Percentiles rank a stretch among this genome's conserved stretches.
phyloP scores from a whole-genome alignment of 495 filamentous ascomycete genomes.

The Aspergillus steynii region DNA sequence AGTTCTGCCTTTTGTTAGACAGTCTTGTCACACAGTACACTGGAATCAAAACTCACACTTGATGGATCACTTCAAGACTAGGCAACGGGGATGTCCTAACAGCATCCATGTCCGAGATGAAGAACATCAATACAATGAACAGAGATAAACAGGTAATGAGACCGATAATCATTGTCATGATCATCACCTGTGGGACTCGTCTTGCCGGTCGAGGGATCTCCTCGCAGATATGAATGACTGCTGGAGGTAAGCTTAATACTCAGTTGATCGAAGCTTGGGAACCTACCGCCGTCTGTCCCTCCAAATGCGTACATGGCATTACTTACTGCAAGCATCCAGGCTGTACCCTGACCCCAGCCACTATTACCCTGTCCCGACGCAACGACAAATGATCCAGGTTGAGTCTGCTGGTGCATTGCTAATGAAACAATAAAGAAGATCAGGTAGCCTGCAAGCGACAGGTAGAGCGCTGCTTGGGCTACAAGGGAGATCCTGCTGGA shows the following conservation, averaged over 20 bases:
- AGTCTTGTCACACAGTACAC: background rate
- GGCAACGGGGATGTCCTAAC: conserved; percentile 24
- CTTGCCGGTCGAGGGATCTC: conserved; percentile 33
- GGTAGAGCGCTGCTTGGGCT: conserved; percentile 17
- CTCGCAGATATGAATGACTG: conserved; percentile 26
- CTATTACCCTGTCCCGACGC: conserved; percentile 22
- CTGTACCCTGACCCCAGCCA: conserved; percentile 35
- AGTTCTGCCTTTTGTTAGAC: background rate
- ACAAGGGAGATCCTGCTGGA: conserved; percentile 21
- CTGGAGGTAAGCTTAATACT: no score
- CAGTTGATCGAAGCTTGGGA: no score
- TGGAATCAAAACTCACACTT: conserved; percentile 6
- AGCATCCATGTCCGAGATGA: conserved; percentile 30
- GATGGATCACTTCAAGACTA: conserved; percentile 28
- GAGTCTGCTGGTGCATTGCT: conserved; percentile 21
- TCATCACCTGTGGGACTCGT: conserved; percentile 36
- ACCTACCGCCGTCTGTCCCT: conserved; percentile 32
- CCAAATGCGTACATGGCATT: conserved; percentile 36
- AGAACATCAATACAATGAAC: conserved; percentile 36
- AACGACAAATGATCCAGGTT: conserved; percentile 18
- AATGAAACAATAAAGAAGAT: conserved; percentile 25
- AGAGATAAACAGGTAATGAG: conserved; percentile 34
- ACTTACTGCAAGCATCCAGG: conserved; percentile 38
- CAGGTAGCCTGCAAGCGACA: conserved; percentile 24
- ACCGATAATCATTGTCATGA: conserved; percentile 38